These are phyloP conservation scores for Mycena haematopus DNA, from an alignment of 768 basidiomycete species.

Conservation along the genomic window DNA sequence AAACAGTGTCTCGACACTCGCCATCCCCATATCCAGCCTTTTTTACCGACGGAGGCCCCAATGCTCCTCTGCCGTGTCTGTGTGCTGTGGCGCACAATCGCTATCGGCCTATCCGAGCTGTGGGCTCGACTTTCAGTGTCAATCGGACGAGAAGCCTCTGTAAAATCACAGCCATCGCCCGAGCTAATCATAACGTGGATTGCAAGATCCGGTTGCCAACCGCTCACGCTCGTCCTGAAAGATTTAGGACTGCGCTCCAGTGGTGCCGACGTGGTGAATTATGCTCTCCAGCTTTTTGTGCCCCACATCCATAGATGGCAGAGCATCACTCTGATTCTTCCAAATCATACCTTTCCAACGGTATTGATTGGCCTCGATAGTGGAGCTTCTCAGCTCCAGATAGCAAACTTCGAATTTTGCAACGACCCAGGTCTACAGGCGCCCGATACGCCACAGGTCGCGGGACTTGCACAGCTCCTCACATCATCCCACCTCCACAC, in stretches of 20 bases:
- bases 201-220: slow-evolving; percentile 17
- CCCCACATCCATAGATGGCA: slow-evolving; percentile 20
- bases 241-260: background rate
- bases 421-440: background rate
- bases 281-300: slow-evolving; percentile 12
- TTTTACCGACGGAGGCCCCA: slow-evolving; percentile 18
- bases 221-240: slow-evolving; percentile 15
- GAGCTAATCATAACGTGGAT: slow-evolving; percentile 19
- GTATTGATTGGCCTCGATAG: background rate
- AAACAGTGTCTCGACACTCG: slow-evolving; percentile 11
- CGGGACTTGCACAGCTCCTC: slow-evolving; percentile 17
- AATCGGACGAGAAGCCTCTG: slow-evolving; percentile 5
- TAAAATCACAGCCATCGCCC: background rate
- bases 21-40: slow-evolving; percentile 8
- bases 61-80: slow-evolving; percentile 17
- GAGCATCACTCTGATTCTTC: slow-evolving; percentile 21
- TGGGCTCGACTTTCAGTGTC: slow-evolving; percentile 17
- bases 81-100: slow-evolving; percentile 12
- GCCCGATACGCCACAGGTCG: slow-evolving; percentile 1
- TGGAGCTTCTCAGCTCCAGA: slow-evolving; percentile 15
- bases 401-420: slow-evolving; percentile 17
- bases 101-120: slow-evolving; percentile 9
- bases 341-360: slow-evolving; percentile 10
- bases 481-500: slow-evolving; percentile 16
- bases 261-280: background rate